A percentile compares a stretch with the other conserved stretches of the same genome.
These are phyloP conservation scores for Irpex sp. DNA, from an alignment of 1,284 basidiomycete genomes.

Conservation along the genomic window DNA sequence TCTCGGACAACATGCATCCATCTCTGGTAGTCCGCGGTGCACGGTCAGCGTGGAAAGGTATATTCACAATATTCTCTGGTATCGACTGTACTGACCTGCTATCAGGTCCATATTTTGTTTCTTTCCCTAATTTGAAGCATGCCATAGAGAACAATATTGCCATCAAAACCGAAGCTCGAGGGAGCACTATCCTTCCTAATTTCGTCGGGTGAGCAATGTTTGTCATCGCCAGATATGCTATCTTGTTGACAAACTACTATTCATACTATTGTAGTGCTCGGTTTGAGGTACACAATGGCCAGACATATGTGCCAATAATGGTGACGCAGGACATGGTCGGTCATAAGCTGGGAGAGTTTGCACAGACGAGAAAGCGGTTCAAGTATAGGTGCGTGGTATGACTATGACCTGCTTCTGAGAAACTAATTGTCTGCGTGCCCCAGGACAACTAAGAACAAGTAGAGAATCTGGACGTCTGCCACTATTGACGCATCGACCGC, in stretches of 20 bases:
- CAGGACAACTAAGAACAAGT: conserved; percentile 33
- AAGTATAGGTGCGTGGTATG: conserved; percentile 60
- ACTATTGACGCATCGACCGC: conserved; percentile 4
- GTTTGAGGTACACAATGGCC: conserved; percentile 94
- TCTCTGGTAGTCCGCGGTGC: conserved; percentile 24
- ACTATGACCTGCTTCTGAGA: background rate
- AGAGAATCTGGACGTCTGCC: conserved; percentile 6
- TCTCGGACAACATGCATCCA: conserved; percentile 23
- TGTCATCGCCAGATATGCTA: too few relatives aligned
- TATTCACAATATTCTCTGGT: background rate
- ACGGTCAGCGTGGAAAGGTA: conserved; percentile 34
- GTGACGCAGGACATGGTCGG: conserved; percentile 98
- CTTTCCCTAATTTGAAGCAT: conserved; percentile 88
- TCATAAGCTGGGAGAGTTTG: conserved; percentile 96
- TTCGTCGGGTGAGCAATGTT: conserved; percentile 77
- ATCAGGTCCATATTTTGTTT: conserved; percentile 90
- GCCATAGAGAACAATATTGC: conserved; percentile 82
- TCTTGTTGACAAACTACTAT: too few relatives aligned
- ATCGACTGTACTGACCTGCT: background rate
- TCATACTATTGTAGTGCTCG: conserved; percentile 50
- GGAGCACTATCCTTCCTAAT: conserved; percentile 93
- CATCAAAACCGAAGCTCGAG: conserved; percentile 86
- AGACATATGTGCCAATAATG: conserved; percentile 81
- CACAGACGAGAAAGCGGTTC: conserved; percentile 81
- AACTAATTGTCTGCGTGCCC: background rate